phyloP scores from a whole-genome alignment of 805 yeast genomes.

The Spathaspora sp. region DNA sequence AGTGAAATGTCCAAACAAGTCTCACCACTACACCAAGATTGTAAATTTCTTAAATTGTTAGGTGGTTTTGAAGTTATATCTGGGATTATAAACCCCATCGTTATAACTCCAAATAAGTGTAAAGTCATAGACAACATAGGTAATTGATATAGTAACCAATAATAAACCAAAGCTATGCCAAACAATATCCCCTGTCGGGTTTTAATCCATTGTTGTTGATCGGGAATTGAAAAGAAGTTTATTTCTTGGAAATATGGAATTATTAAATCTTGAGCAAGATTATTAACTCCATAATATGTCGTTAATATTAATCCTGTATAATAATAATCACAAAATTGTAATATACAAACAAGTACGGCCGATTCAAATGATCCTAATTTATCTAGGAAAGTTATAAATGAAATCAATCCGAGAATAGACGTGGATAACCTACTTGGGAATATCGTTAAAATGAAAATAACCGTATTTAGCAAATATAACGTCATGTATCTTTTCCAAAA shows the following conservation, averaged over 20 bases:
- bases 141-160: constrained; percentile 31
- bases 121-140: constrained; percentile 47
- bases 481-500: constrained; percentile 22
- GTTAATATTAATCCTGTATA: constrained; percentile 35
- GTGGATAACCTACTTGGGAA: constrained; percentile 32
- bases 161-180: constrained; percentile 53
- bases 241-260: constrained; percentile 48
- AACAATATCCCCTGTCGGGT: constrained; percentile 53
- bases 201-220: constrained; percentile 45
- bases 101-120: constrained; percentile 51
- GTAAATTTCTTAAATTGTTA: constrained; percentile 15
- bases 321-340: constrained; percentile 32
- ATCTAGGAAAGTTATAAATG: constrained; percentile 42
- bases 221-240: constrained; percentile 36
- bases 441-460: not conserved
- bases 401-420: constrained; percentile 36
- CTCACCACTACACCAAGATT: constrained; percentile 30
- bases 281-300: constrained; percentile 44
- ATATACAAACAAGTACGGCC: constrained; percentile 27
- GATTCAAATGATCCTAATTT: constrained; percentile 48
- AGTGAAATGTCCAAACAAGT: constrained; percentile 23
- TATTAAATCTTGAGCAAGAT: constrained; percentile 44
- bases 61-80: constrained; percentile 49
- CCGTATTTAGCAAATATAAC: constrained; percentile 17
- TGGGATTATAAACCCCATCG: constrained; percentile 51